These are phyloP conservation scores for Apiospora koreana DNA, from an alignment of 2,329 filamentous ascomycete species.

Conservation along the genomic window DNA sequence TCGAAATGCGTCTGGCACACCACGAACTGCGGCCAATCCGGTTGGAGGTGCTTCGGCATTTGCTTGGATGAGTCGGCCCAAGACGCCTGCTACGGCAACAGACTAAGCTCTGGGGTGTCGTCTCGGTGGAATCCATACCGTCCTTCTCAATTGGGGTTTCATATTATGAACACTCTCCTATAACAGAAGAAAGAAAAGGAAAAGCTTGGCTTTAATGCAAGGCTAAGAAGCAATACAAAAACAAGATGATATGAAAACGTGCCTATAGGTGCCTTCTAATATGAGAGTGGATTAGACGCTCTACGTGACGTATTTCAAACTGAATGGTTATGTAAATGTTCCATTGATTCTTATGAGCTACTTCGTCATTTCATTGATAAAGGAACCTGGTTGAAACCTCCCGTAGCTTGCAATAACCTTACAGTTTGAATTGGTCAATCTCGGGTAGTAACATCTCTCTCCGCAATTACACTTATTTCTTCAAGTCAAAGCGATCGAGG, in stretches of 20 bases:
- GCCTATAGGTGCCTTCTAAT: background rate
- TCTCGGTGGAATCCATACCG: background rate
- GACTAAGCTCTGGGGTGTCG: background rate
- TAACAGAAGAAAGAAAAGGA: background rate
- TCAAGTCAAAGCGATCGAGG: slow-evolving; percentile 67
- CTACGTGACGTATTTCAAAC: too few species aligned
- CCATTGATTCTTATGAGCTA: background rate
- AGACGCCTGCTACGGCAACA: slow-evolving; percentile 3
- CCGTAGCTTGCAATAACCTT: background rate
- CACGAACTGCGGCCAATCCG: slow-evolving; percentile 70
- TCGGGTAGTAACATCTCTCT: background rate
- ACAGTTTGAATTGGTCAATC: background rate
- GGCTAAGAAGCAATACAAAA: background rate
- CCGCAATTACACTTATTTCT: background rate
- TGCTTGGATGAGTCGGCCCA: slow-evolving; percentile 73
- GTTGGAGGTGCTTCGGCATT: slow-evolving; percentile 93
- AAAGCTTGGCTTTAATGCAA: background rate
- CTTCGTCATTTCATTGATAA: too few species aligned
- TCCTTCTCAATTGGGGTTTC: background rate
- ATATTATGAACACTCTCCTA: background rate
- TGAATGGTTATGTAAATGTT: too few species aligned
- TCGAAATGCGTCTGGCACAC: slow-evolving; percentile 42
- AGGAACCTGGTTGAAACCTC: background rate
- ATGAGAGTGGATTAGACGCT: background rate
- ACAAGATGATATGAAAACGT: background rate